Evolutionary conservation across 306 rosid species (phyloP).

Genomic region (Begonia loranthoides): DNA sequence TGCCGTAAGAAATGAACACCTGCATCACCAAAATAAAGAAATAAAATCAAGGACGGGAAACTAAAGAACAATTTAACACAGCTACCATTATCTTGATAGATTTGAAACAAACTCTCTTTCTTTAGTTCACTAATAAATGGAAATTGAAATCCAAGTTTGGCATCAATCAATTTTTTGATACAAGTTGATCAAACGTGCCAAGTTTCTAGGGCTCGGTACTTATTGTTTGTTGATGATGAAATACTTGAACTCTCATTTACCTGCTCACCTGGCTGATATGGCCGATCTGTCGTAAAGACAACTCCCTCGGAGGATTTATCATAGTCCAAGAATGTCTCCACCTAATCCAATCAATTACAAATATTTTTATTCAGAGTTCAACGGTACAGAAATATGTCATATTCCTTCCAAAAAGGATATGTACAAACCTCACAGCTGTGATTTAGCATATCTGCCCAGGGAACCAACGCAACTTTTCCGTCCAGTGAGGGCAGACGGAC

Average conservation of each 20-base stretch:
- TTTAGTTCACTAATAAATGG: not conserved
- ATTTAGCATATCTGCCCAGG: slow-evolving; percentile 98
- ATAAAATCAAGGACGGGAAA: slow-evolving; percentile 10
- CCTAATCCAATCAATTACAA: slow-evolving; percentile 36
- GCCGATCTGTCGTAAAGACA: slow-evolving; percentile 65
- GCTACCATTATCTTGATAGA: not conserved
- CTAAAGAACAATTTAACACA: not conserved
- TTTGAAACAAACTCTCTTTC: not conserved
- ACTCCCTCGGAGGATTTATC: slow-evolving; percentile 70
- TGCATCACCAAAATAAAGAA: slow-evolving; percentile 13
- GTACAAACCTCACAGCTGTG: slow-evolving; percentile 73
- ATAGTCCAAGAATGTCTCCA: slow-evolving; percentile 84
- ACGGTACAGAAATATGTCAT: not conserved
- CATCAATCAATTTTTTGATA: not conserved
- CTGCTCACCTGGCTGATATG: slow-evolving; percentile 99
- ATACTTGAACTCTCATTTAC: slow-evolving; percentile 31
- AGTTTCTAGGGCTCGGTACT: not conserved
- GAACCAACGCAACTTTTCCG: slow-evolving; percentile 86
- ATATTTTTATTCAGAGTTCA: slow-evolving; percentile 10
- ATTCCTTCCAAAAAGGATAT: slow-evolving; percentile 13
- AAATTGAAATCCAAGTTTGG: not conserved
- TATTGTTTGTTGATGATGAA: slow-evolving; percentile 8
- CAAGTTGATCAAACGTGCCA: slow-evolving; percentile 1
- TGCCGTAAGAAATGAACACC: slow-evolving; percentile 95
- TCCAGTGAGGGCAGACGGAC: slow-evolving; percentile 85